Evolutionary conservation across 768 basidiomycete species (phyloP), one percentile per base, ranked within the genome.

Genomic region (Mycena galericulata): DNA sequence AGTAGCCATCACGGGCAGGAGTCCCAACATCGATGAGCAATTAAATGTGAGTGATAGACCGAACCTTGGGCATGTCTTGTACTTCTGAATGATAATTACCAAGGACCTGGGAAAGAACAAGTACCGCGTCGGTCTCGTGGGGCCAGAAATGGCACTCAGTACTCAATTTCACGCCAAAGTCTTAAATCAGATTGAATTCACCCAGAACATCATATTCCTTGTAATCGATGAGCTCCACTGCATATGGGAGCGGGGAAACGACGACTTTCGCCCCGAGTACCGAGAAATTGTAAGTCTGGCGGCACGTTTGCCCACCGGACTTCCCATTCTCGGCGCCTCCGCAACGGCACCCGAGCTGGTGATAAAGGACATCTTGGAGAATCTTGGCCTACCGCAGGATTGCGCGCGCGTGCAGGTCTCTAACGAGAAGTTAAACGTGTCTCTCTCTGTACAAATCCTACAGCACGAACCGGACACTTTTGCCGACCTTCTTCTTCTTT

Each of bases 201-300:
- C 54, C 17, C 20, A 58, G 22, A 69, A 58, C 32, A 30, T 70
- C 10, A 70, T 68, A 1, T 47, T 26, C 9, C 58, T 76, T 5
- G 60, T 74, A 8, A 59, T 76, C 1, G 73, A 77, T 43, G 73
- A 77, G 38, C 62, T 46, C 3, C 76, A 77, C 41, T 76, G 75
- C 32, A 60, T 77, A 7, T 70, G 43, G 1, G 49, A 72, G 17
- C 75, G 76, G 74, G 75, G 74, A 2, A 65, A 15, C 15, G 62
- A 70, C n/a, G 63, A 68, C 15, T 72, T 70, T 36, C 65, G 68
- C 3, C 65, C 65, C 0, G 68, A 70, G 34, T 72, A 72, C 36
- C 40, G 34, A 11, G 6, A 47, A 14, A 26, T 65, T 22, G 57
- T 55, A 1, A 15, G 45, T 6, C 27, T 72, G 24, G 32, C 47